Evolutionary conservation across 352 stramenopile genomes (phyloP).

Genomic region (Peronospora destructor): DNA sequence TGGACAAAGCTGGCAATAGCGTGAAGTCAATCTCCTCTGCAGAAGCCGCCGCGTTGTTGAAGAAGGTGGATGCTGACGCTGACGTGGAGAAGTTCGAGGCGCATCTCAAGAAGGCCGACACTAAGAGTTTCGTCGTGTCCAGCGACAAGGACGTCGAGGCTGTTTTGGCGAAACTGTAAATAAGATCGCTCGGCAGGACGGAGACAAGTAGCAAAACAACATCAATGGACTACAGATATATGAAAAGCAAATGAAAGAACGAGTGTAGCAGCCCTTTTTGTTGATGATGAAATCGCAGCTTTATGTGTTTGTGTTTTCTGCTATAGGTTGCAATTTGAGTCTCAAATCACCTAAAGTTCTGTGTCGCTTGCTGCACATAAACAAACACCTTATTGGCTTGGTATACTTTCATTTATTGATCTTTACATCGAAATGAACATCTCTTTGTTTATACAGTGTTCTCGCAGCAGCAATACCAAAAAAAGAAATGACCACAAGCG

Average conservation of each 20-base stretch:
- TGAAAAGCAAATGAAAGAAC: slow-evolving; percentile 17
- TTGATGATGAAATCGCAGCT: too few relatives aligned
- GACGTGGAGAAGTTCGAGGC: slow-evolving; percentile 61
- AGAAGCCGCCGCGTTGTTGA: slow-evolving; percentile 42
- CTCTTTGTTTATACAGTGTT: slow-evolving; percentile 25
- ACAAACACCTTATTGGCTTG: slow-evolving; percentile 14
- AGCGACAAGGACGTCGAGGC: slow-evolving; percentile 53
- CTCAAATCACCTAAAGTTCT: too few relatives aligned
- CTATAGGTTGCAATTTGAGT: too few relatives aligned
- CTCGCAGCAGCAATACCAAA: slow-evolving; percentile 28
- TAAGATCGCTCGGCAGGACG: slow-evolving; percentile 16
- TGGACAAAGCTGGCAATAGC: slow-evolving; percentile 48
- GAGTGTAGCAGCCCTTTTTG: slow-evolving; percentile 5
- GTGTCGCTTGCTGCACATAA: neutral
- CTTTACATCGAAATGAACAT: slow-evolving; percentile 39
- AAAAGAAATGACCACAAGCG: slow-evolving; percentile 20
- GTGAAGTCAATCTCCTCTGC: slow-evolving; percentile 55
- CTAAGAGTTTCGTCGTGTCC: slow-evolving; percentile 60
- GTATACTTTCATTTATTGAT: slow-evolving; percentile 39
- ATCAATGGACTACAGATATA: slow-evolving; percentile 30
- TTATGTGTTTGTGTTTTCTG: too few relatives aligned
- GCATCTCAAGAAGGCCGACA: slow-evolving; percentile 51
- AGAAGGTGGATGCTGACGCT: slow-evolving; percentile 39
- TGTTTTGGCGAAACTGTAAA: slow-evolving; percentile 59
- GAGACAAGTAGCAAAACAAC: slow-evolving; percentile 24